These are phyloP conservation scores for Clonostachys rosea DNA, from an alignment of 2,329 filamentous ascomycete genomes.

Conservation along the genomic window DNA sequence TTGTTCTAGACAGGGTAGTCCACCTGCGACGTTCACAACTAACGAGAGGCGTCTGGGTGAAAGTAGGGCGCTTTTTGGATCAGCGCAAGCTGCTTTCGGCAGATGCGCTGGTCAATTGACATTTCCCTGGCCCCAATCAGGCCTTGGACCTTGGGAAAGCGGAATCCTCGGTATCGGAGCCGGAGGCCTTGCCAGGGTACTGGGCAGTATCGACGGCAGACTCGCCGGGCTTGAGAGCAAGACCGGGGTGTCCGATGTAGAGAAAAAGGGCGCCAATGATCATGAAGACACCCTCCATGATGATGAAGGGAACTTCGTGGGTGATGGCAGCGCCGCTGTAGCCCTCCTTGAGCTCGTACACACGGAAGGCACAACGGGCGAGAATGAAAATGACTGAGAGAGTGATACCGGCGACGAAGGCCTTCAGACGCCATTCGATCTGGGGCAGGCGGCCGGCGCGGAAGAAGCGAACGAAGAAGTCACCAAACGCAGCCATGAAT, in stretches of 20 bases:
- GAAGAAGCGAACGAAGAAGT: slow-evolving; percentile 27
- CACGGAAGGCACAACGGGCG: slow-evolving; percentile 51
- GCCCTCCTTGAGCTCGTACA: slow-evolving; percentile 52
- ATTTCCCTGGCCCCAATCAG: no score
- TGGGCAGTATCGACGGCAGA: no score
- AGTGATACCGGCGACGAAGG: slow-evolving; percentile 42
- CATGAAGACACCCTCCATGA: slow-evolving; percentile 31
- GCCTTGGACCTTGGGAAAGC: no score
- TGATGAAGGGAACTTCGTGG: slow-evolving; percentile 46
- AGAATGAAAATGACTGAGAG: slow-evolving; percentile 51
- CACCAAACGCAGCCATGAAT: slow-evolving; percentile 32
- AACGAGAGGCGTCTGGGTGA: no score
- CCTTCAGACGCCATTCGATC: slow-evolving; percentile 28
- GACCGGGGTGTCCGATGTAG: background rate
- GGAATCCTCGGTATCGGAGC: no score
- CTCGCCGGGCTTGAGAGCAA: slow-evolving; percentile 6
- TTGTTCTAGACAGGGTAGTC: no score
- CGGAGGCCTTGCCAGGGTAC: no score
- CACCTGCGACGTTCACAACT: no score
- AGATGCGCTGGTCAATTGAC: no score
- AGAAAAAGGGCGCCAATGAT: background rate
- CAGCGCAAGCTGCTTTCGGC: no score
- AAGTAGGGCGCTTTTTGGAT: no score
- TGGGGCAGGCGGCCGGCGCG: slow-evolving; percentile 11
- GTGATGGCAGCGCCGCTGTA: slow-evolving; percentile 49